Conservation (phyloP, 1,284 basidiomycete species). For the Tetrapyrgos nigripes region DNA sequence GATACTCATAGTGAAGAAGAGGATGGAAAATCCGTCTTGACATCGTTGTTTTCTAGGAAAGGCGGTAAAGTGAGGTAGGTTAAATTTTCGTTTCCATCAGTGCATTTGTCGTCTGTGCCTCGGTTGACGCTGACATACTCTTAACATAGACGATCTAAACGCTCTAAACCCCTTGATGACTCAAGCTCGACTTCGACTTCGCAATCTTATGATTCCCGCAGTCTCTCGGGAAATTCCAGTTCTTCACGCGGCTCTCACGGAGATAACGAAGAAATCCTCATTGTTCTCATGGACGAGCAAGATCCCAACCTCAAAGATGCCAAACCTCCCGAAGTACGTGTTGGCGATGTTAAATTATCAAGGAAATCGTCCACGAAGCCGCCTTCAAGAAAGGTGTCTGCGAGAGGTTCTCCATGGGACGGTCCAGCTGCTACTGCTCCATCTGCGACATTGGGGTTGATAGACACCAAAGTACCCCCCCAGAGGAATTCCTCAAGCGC, state of each 20-base stretch:
- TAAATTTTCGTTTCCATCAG: too few relatives aligned
- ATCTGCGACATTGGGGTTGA: not conserved
- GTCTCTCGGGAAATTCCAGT: conserved; percentile 10
- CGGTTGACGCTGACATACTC: too few relatives aligned
- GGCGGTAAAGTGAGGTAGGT: not conserved
- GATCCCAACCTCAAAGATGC: not conserved
- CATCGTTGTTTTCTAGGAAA: not conserved
- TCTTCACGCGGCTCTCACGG: conserved; percentile 16
- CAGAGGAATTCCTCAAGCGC: not conserved
- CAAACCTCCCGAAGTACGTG: not conserved
- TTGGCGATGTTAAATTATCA: not conserved
- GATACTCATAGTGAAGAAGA: not conserved
- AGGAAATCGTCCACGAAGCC: not conserved
- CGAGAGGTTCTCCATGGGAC: not conserved
- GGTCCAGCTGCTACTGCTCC: not conserved
- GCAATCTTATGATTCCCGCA: not conserved
- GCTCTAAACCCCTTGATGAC: not conserved
- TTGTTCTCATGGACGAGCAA: conserved; percentile 43
- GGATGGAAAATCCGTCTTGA: not conserved
- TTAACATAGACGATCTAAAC: not conserved
- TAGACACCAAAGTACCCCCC: not conserved
- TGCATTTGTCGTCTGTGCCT: too few relatives aligned
- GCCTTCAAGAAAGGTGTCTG: not conserved
- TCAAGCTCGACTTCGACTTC: conserved; percentile 1
- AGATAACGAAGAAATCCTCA: conserved; percentile 36